phyloP scores from a whole-genome alignment of 495 filamentous ascomycete genomes.

The Hypoxylon rickii region DNA sequence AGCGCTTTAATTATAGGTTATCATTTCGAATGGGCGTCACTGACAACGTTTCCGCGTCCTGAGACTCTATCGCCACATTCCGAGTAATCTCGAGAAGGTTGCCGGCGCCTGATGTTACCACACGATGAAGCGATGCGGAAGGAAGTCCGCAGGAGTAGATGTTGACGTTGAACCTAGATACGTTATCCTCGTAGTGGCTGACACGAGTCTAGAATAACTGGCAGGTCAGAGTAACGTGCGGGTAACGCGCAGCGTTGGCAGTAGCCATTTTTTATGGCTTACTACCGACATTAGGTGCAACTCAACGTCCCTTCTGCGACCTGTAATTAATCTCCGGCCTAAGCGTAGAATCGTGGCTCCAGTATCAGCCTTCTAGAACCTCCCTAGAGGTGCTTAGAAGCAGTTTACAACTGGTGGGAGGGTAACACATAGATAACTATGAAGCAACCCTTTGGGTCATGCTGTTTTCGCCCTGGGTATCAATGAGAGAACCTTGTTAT shows the following conservation, averaged over 20 bases:
- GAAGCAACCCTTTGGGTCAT: constrained; percentile 9
- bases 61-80: neutral
- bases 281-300: constrained; percentile 22
- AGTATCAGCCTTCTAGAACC: neutral
- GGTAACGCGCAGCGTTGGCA: constrained; percentile 3
- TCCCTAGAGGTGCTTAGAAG: neutral
- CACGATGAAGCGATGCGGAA: neutral
- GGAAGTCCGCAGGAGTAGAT: neutral
- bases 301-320: constrained; percentile 1
- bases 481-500: no score
- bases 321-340: neutral
- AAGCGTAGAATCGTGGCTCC: neutral
- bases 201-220: neutral
- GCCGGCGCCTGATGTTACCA: constrained; percentile 3
- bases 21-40: neutral
- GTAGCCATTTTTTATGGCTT: constrained; percentile 17
- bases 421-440: constrained; percentile 23
- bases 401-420: constrained; percentile 1
- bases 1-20: neutral
- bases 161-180: neutral
- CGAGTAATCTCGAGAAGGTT: neutral
- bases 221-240: neutral
- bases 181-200: neutral
- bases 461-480: neutral
- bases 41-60: neutral